Base-by-base conservation (phyloP, 805 yeast genomes). In the Ogataea degrootiae region DNA sequence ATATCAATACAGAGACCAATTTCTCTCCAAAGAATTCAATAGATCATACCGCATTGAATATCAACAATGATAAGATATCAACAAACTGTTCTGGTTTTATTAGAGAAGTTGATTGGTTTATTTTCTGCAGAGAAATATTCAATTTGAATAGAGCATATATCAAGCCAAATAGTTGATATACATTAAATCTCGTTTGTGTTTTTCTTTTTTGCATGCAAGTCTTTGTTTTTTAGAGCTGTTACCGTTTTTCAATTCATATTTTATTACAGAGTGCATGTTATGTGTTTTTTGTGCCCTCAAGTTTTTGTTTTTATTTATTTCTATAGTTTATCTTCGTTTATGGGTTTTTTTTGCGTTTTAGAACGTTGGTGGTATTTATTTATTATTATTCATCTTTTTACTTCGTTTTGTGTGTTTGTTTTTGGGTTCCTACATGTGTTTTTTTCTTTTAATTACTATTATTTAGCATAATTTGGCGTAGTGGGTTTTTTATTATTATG, bases 41-140 rank as follows among this genome's bases (percentile, higher is more conserved):
- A 6, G 59, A 50, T 29, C 31, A 26, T 26, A 11, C 31, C 1
- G 31, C 31, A 31, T 49, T 16, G 49, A 43, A 4, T 48, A 43
- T 14, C 43, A 39, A 4, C 23, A 34, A 26, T n/a, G 58, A 47
- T 12, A 49, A 73, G 69, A 69, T 57, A 67, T 69, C 58, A 38
- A 63, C 59, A 57, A 63, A 61, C 41, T 44, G 57, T 37, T 60
- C 58, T 14, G 52, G 51, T 5, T 68, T 70, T 57, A 46, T 70
- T 31, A 72, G 96, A 34, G 88, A 82, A 47, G 83, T 87, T 45
- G 97, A 90, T 58, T 92, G 98, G 98, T 85, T 80, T 59, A 74
- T 86, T 6, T 69, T 92, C 58, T 88, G 97, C 61, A 76, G 92
- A 34, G 95, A 89, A 59, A 87, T 92, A 49, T 81, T 85, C 59